Evolutionary conservation across 371 early-diverging fungal genomes (phyloP).

Genomic region (Haplosporangium sp.): DNA sequence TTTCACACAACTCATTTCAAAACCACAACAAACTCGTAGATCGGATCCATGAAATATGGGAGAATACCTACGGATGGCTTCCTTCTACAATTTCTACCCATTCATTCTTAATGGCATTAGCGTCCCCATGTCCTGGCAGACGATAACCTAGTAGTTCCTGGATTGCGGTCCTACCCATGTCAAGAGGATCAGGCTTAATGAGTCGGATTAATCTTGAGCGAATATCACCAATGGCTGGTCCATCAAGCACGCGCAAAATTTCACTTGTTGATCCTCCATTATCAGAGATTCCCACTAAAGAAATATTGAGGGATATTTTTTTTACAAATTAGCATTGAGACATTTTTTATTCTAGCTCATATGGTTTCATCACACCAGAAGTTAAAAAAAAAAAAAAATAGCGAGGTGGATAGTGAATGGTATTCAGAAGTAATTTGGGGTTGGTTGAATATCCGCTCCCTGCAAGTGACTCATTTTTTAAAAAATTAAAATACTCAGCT

Average conservation of each 20-base stretch:
- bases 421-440: too few species aligned
- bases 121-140: constrained; percentile 63
- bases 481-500: not conserved
- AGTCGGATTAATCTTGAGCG: constrained; percentile 71
- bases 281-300: constrained; percentile 77
- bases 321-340: not conserved
- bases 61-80: constrained; percentile 63
- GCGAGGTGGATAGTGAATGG: too few species aligned
- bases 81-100: constrained; percentile 79
- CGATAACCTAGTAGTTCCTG: constrained; percentile 75
- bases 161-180: constrained; percentile 64
- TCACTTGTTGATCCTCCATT: constrained; percentile 79
- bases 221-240: constrained; percentile 79
- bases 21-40: not conserved
- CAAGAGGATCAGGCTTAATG: constrained; percentile 61
- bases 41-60: not conserved
- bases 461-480: not conserved
- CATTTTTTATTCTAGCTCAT: not conserved
- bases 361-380: too few species aligned
- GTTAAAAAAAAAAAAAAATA: too few species aligned
- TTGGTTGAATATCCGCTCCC: too few species aligned
- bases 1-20: not conserved
- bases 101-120: constrained; percentile 67
- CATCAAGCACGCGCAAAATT: constrained; percentile 73
- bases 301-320: not conserved